Conservation (phyloP, 164 flowering plant genomes). For the Liquidambar formosana region DNA sequence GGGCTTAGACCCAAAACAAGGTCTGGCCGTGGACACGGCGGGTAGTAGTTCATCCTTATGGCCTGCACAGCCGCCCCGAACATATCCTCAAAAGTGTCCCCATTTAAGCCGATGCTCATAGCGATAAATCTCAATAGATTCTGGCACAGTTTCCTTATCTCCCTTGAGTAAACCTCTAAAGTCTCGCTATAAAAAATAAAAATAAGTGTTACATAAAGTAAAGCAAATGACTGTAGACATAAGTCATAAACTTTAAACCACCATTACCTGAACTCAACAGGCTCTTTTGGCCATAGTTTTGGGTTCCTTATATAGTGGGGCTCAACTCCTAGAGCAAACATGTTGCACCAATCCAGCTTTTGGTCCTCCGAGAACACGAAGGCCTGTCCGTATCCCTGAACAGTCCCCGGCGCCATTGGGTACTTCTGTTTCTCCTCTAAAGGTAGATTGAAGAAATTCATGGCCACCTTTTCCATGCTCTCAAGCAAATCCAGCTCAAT, state of each 20-base stretch:
- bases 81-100: constrained; percentile 55
- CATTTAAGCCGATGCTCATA: constrained; percentile 47
- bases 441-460: constrained; percentile 79
- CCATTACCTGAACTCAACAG: constrained; percentile 63
- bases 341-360: constrained; percentile 95
- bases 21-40: constrained; percentile 88
- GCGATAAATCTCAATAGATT: constrained; percentile 63
- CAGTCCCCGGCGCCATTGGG: constrained; percentile 75
- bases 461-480: constrained; percentile 61
- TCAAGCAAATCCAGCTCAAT: constrained; percentile 46
- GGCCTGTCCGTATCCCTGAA: constrained; percentile 94
- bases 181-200: constrained; percentile 48
- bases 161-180: constrained; percentile 60
- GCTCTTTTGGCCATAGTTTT: constrained; percentile 66
- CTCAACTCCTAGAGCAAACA: constrained; percentile 79
- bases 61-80: constrained; percentile 88
- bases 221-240: no score
- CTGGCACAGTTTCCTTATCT: constrained; percentile 61
- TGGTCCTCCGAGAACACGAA: constrained; percentile 91
- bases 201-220: background rate
- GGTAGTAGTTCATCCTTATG: constrained; percentile 92
- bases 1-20: constrained; percentile 86
- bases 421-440: constrained; percentile 76
- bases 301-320: constrained; percentile 52
- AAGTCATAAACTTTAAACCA: no score